Evolutionary conservation across 2,329 filamentous ascomycete genomes (phyloP), one percentile per base, ranked within the genome.

Genomic region (Alternaria triticimaculans): DNA sequence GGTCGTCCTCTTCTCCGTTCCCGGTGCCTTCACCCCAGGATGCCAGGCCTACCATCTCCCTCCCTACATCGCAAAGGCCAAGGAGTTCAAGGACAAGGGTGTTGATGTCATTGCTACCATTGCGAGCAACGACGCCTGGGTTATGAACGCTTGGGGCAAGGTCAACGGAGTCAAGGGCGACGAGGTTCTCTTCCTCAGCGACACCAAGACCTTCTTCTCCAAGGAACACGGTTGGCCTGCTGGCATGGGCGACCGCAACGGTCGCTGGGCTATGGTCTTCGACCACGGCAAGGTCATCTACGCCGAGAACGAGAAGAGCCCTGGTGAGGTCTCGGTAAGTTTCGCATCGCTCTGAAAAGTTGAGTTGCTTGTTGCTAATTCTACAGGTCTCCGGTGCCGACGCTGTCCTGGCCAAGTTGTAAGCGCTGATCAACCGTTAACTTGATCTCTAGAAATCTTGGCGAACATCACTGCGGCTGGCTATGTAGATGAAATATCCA

Each of bases 141-240:
- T 97, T 80, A 95, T 95, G 92, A 90, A 89, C 74, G 93, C 92
- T 58, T 96, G 92, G 92, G 91, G 89, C 82, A 97, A 97, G 87
- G 93, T 93, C 77, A 95, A 96, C 83, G 86, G 86, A 57, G 85
- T 95, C 77, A 90, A 87, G 77, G 88, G 89, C 68, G 90, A 95
- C 72, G 86, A 87, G 74, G 88, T 91, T 73, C 85, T 96, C 73
- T 96, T 97, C 85, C 87, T 93, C 77, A 89, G 88, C 73, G 93
- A 97, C 81, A 82, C 84, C 65, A 87, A 88, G 71, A 86, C 88
- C 70, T 88, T 87, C 76, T 96, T 96, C 87, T 91, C 89, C 81
- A 89, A 91, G 85, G 86, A 86, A 78, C 87, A 94, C 72, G 93
- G 91, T 80, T 96, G 93, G 93, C 87, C 86, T 68, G 84, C 88